Conservation (phyloP, 768 basidiomycete species). For the Russula compacta region DNA sequence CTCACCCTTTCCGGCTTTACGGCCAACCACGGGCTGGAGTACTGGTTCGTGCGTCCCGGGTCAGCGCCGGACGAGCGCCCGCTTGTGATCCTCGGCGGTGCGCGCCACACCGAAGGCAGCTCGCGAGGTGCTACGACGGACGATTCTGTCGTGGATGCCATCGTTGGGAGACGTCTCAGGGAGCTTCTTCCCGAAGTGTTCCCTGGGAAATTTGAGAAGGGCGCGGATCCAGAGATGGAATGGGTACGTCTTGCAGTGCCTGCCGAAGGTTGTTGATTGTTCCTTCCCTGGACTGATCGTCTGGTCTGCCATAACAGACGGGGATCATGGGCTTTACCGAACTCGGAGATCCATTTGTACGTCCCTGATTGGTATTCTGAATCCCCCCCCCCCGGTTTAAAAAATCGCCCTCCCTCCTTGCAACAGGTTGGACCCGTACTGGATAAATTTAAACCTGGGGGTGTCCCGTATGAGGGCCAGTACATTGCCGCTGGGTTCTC, state of each 20-base stretch:
- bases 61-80: slow-evolving; percentile 32
- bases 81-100: slow-evolving; percentile 68
- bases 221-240: slow-evolving; percentile 60
- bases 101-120: slow-evolving; percentile 36
- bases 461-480: slow-evolving; percentile 41
- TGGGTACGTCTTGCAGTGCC: slow-evolving; percentile 45
- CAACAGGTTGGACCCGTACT: slow-evolving; percentile 55
- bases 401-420: not conserved
- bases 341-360: slow-evolving; percentile 55
- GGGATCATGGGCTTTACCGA: slow-evolving; percentile 76
- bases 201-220: slow-evolving; percentile 41
- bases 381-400: too few species aligned
- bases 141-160: slow-evolving; percentile 44
- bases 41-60: slow-evolving; percentile 71
- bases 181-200: slow-evolving; percentile 52
- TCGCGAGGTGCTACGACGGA: slow-evolving; percentile 46
- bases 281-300: not conserved
- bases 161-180: slow-evolving; percentile 42
- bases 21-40: slow-evolving; percentile 48
- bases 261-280: not conserved
- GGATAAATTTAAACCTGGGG: slow-evolving; percentile 19
- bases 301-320: slow-evolving; percentile 37
- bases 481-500: slow-evolving; percentile 66
- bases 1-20: slow-evolving; percentile 32
- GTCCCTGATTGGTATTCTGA: slow-evolving; percentile 22